Evolutionary conservation across 768 basidiomycete genomes (phyloP).

Genomic region (Cyclocybe aegerita): DNA sequence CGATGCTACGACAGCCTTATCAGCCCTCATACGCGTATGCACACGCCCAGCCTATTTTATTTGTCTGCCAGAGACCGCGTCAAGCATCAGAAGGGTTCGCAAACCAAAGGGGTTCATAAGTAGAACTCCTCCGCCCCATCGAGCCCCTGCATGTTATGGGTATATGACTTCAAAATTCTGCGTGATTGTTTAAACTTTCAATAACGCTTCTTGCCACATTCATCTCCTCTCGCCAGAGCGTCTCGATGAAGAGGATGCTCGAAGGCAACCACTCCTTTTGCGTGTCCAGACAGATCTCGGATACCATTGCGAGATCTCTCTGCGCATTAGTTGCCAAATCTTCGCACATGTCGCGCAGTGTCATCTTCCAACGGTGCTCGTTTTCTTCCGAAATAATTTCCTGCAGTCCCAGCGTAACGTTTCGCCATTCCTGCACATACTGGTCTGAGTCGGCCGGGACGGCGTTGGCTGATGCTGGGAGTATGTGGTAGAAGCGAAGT

Average conservation of each 20-base stretch:
- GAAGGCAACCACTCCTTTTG: conserved; percentile 4
- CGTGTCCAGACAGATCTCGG: not conserved
- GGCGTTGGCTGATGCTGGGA: conserved; percentile 26
- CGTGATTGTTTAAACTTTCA: conserved; percentile 43
- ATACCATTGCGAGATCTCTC: conserved; percentile 8
- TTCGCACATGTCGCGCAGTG: conserved; percentile 38
- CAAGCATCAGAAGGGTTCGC: too few species aligned
- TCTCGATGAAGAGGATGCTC: conserved; percentile 30
- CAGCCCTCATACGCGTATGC: too few species aligned
- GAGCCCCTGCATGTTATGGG: not conserved
- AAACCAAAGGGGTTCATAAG: not conserved
- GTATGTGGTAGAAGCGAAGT: conserved; percentile 62
- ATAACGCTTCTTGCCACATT: conserved; percentile 49
- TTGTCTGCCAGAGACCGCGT: too few species aligned
- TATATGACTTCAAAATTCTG: conserved; percentile 39
- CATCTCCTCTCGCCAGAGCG: conserved; percentile 63
- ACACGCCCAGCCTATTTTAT: too few species aligned
- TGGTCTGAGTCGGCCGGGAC: conserved; percentile 23
- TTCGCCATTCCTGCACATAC: conserved; percentile 48
- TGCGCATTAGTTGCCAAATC: conserved; percentile 14
- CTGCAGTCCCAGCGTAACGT: conserved; percentile 47
- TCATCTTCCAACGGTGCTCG: conserved; percentile 46
- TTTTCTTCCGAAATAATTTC: conserved; percentile 46
- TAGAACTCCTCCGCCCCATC: not conserved
- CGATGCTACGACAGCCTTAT: too few species aligned